Base-by-base conservation (phyloP, 2,329 filamentous ascomycete species). In the Stachybotrys elegans region DNA sequence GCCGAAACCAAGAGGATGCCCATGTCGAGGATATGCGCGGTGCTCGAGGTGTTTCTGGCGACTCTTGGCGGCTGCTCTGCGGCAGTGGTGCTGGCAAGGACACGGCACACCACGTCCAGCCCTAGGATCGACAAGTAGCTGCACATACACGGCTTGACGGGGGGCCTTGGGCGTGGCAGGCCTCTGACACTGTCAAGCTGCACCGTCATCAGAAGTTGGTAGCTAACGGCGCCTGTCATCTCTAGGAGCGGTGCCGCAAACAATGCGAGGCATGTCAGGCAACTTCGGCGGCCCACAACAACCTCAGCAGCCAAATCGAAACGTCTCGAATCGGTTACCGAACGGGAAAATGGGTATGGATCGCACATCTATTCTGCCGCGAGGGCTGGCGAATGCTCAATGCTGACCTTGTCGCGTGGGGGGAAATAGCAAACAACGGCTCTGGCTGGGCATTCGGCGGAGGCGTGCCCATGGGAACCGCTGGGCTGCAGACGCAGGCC, bases 371-470 rank as follows among this genome's bases (percentile, higher is more conserved):
- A 37, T 34, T 13, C 19, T n/a, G n/a, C n/a, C n/a, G n/a, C n/a
- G n/a, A n/a, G n/a, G n/a, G n/a, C n/a, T n/a, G n/a, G n/a, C 46
- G 41, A 34, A n/a, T 4, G 25, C 23, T 21, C 46, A 45, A 41
- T 43, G 51, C 57, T 59, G 51, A 60, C 54, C 35, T 27, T n/a
- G 43, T 43, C 45, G 31, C 44, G 37, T 25, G 42, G 47, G 48
- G 53, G 55, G n/a, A n/a, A 43, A 56, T 63, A 71, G 73, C 66
- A 54, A 75, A 69, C 56, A 79, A 73, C 53, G 70, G 64, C 43
- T 68, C 71, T 47, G 77, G 77, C 49, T 84, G 81, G 81, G 76
- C 76, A 12, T 84, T 84, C 65, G 76, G 78, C 48, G 75, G 73
- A 45, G 76, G 72, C 53, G 71, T 81, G 56, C 78, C 80, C 21